Base-by-base conservation (phyloP, 441 rosid genomes). In the Cnidoscolus chayamansa region DNA sequence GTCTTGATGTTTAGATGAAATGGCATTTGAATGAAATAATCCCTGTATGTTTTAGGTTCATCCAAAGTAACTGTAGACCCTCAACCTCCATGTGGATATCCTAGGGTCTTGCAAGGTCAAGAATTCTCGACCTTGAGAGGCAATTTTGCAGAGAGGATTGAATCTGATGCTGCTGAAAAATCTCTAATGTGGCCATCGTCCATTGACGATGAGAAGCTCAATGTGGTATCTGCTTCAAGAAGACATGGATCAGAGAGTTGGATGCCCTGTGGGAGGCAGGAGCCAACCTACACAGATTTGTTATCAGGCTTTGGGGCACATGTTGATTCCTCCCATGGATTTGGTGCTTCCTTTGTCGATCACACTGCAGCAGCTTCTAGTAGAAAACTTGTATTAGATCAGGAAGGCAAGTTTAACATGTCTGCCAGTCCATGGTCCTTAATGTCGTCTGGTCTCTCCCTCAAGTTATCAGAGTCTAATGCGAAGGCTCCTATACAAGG, bases 41-140 rank as follows among this genome's bases (percentile, higher is more conserved):
- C 75, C 50, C 64, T 19, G 16, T 15, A 30, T 64, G 75, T 35
- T 37, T 74, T 74, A 95, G 99, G 92, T 70, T 79, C 89, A 74
- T 77, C 89, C 59, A 91, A 86, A 80, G 78, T 81, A 40, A 85
- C 77, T 70, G 68, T 78, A 79, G 99, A 90, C 82, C 86, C 96
- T 84, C 73, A 88, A 74, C 80, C 85, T 0, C 80, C 84, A 54
- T 84, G 84, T 74, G 94, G 90, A 70, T 89, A 86, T 78, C 77
- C 98, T 51, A 93, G 94, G 96, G 96, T 89, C 93, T 90, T 90
- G 91, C 96, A 93, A 91, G 98, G 97, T 88, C 98, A 93, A 92
- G 97, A 91, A 84, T 81, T 81, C 71, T 73, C 91, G 79, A 82
- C 92, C 93, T 85, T 87, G 92, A 86, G 89, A 81, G 82, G 87